Evolutionary conservation across 148 eudicot species (phyloP), one percentile per base, ranked within the genome.

Genomic region (Persicaria tinctoria): DNA sequence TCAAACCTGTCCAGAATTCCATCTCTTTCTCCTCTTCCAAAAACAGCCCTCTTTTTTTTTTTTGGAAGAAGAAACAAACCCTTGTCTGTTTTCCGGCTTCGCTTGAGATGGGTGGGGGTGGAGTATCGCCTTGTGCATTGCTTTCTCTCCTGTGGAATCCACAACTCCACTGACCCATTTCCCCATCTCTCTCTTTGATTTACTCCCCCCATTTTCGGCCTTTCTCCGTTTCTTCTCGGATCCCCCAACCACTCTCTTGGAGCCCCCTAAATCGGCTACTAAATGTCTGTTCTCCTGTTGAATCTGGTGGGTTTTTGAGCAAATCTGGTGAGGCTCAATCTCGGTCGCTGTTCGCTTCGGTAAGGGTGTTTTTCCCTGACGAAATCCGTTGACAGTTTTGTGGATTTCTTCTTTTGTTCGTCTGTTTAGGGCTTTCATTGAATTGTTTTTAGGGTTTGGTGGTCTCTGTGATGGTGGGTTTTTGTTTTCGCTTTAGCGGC

Each of bases 261-360:
- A 17, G 8, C 13, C 50, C 73, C n/a, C 51, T 16, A 45, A 45
- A 8, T 13, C 10, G 11, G 23, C 51, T 17, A 20, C 5, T 71
- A 18, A 20, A 18, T 71, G 59, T 41, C 45, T 20, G 8, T 50
- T 47, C n/a, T 46, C n/a, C 18, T 44, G 17, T 66, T 73, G 75
- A 49, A 51, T 73, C 46, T 73, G 45, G 60, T 49, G 60, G 75
- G 70, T 44, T 46, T 74, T 74, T 74, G 2, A 14, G 20, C 76
- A 49, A 57, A 48, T 74, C 76, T 57, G 50, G 76, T 9, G 69
- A 8, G 76, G 45, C 76, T 69, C 76, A 74, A 44, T 66, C 44
- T 66, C 70, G 48, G 48, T 45, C 11, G 20, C 66, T 18, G 18
- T 60, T 18, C 0, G 66, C 13, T 6, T 63, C 46, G 48, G 13